Conservation (phyloP, 257 asterid genomes). For the Lantana camara region DNA sequence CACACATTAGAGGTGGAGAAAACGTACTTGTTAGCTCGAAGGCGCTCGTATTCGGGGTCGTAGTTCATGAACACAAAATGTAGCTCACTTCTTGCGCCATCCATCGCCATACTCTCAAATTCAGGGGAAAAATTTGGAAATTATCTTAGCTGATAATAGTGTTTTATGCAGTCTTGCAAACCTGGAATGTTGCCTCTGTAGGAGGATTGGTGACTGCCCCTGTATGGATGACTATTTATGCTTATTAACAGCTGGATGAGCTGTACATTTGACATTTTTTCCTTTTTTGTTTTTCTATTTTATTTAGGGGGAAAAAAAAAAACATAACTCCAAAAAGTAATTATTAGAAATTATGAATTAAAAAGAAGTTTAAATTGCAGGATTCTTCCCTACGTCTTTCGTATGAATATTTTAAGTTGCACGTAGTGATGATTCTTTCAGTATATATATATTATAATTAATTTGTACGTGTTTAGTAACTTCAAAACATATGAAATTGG, state of each 20-base stretch:
- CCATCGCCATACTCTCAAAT: slow-evolving; percentile 34
- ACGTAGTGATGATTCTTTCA: slow-evolving; percentile 21
- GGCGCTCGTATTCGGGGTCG: slow-evolving; percentile 85
- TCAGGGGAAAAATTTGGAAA: neutral
- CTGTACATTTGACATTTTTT: slow-evolving; percentile 14
- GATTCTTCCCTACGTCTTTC: neutral
- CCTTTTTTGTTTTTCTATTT: too few species aligned
- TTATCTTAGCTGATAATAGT: slow-evolving; percentile 11
- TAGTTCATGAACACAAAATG: slow-evolving; percentile 88
- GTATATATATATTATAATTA: neutral
- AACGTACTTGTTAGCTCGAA: slow-evolving; percentile 60
- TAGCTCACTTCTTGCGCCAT: slow-evolving; percentile 40
- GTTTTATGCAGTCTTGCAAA: neutral
- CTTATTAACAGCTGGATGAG: slow-evolving; percentile 36
- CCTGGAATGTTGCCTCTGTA: slow-evolving; percentile 25
- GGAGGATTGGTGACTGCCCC: slow-evolving; percentile 22
- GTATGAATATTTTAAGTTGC: slow-evolving; percentile 14
- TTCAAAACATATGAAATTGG: slow-evolving; percentile 11
- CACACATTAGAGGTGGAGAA: neutral
- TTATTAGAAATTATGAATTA: too few species aligned
- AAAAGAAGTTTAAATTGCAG: too few species aligned
- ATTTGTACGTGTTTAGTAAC: slow-evolving; percentile 3
- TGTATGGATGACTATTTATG: slow-evolving; percentile 38
- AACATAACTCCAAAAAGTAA: too few species aligned
- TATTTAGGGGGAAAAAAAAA: too few species aligned